Conservation (phyloP, 2,329 filamentous ascomycete species). For the Hyphodiscus sp. region DNA sequence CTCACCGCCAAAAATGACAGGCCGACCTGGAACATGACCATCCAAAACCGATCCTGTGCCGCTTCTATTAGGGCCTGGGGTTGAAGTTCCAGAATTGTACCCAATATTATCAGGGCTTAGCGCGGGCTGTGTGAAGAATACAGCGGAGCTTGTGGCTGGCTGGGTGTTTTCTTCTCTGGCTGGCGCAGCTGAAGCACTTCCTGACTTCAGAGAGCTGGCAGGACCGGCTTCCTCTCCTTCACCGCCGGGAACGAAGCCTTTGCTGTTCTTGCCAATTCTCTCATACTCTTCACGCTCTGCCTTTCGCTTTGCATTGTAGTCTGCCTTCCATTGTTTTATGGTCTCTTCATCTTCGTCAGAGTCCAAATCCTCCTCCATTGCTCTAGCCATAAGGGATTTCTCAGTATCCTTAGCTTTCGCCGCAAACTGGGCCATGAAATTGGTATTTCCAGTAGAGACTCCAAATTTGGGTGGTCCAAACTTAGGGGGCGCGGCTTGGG, state of each 20-base stretch:
- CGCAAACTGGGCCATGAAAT: conserved; percentile 24
- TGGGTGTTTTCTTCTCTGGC: background rate
- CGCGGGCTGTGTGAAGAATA: conserved; percentile 25
- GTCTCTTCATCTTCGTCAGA: conserved; percentile 24
- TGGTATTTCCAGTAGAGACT: conserved; percentile 4
- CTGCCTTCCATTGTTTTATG: conserved; percentile 18
- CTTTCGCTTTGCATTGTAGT: conserved; percentile 16
- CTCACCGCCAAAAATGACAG: conserved; percentile 15
- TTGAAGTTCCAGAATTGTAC: conserved; percentile 23
- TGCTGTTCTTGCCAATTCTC: conserved; percentile 13
- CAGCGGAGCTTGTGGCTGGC: conserved; percentile 3
- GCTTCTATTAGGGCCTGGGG: conserved; percentile 19
- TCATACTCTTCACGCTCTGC: conserved; percentile 16
- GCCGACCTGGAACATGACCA: conserved; percentile 17
- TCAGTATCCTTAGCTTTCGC: conserved; percentile 18
- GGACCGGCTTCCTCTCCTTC: background rate
- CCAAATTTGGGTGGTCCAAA: conserved; percentile 24
- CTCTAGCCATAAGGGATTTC: conserved; percentile 21
- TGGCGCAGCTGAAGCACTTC: background rate
- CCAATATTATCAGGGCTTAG: conserved; percentile 19
- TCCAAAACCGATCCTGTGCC: conserved; percentile 23
- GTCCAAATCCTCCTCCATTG: conserved; percentile 26
- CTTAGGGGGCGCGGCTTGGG: conserved; percentile 1
- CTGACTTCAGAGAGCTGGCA: background rate
- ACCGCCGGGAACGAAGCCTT: conserved; percentile 13